Conservation (phyloP, 2,329 filamentous ascomycete species). For the Beauveria varroae region DNA sequence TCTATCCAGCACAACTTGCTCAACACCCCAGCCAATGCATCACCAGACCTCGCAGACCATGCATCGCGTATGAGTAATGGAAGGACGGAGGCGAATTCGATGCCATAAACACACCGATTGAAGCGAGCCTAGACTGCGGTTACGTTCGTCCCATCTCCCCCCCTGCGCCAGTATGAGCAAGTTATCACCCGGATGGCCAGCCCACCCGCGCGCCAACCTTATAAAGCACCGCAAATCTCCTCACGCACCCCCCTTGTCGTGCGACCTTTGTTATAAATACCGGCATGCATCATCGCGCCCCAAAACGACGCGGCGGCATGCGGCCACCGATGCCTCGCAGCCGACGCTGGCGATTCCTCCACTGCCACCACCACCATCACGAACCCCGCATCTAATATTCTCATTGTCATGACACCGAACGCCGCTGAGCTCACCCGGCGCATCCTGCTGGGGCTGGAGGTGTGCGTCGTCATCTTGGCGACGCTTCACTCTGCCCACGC, state of each 20-base stretch:
- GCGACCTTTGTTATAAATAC: slow-evolving; percentile 3
- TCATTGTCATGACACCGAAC: background rate
- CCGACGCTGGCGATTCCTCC: background rate
- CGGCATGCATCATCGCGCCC: background rate
- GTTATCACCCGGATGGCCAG: slow-evolving; percentile 19
- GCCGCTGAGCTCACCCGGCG: background rate
- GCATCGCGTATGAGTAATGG: background rate
- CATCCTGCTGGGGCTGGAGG: background rate
- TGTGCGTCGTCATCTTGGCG: background rate
- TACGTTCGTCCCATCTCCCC: background rate
- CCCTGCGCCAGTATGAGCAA: slow-evolving; percentile 25
- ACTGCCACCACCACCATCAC: background rate
- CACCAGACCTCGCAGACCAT: background rate
- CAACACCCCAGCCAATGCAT: background rate
- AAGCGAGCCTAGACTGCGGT: background rate
- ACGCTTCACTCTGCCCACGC: slow-evolving; percentile 1
- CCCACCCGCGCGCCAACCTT: background rate
- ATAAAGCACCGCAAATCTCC: slow-evolving; percentile 11
- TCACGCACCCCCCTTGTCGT: background rate
- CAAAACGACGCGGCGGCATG: slow-evolving; percentile 1
- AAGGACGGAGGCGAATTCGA: background rate
- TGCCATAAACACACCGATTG: no score
- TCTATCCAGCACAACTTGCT: background rate
- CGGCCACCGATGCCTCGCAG: background rate
- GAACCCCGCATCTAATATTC: background rate